Conservation (phyloP, 805 yeast genomes). For the Ogataea chonburiensis region DNA sequence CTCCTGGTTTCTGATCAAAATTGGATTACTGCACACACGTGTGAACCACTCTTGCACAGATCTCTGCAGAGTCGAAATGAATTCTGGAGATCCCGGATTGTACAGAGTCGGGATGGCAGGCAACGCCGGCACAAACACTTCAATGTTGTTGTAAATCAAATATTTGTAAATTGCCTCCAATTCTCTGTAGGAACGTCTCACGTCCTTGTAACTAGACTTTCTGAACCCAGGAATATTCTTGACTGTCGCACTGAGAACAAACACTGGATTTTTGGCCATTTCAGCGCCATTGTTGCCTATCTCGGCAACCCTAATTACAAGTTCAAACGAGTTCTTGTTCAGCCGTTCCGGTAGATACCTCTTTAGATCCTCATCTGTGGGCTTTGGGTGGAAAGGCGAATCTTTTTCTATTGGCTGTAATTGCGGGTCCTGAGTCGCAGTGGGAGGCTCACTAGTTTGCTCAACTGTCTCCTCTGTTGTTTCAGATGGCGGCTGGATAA, state of each 20-base stretch:
- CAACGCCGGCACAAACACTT: slow-evolving; percentile 88
- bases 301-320: slow-evolving; percentile 59
- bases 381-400: slow-evolving; percentile 27
- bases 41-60: slow-evolving; percentile 86
- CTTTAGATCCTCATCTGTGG: slow-evolving; percentile 43
- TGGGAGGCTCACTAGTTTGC: slow-evolving; percentile 1
- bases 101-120: slow-evolving; percentile 75
- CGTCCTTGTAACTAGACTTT: slow-evolving; percentile 63
- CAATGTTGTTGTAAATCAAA: slow-evolving; percentile 77
- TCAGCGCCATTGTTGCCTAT: slow-evolving; percentile 63
- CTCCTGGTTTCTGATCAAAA: slow-evolving; percentile 85
- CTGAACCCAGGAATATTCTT: slow-evolving; percentile 72
- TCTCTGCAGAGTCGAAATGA: slow-evolving; percentile 50
- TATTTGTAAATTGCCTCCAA: slow-evolving; percentile 73
- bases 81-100: slow-evolving; percentile 85
- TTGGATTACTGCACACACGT: slow-evolving; percentile 68
- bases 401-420: slow-evolving; percentile 5
- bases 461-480: slow-evolving; percentile 1
- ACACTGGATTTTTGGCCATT: slow-evolving; percentile 72
- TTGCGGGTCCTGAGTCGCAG: slow-evolving; percentile 3
- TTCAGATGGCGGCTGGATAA: slow-evolving; percentile 17
- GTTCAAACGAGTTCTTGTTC: slow-evolving; percentile 36
- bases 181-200: slow-evolving; percentile 81
- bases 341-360: slow-evolving; percentile 52
- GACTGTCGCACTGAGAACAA: slow-evolving; percentile 62